Base-by-base conservation (phyloP, 2,329 filamentous ascomycete species). In the Sclerotinia glacialis region DNA sequence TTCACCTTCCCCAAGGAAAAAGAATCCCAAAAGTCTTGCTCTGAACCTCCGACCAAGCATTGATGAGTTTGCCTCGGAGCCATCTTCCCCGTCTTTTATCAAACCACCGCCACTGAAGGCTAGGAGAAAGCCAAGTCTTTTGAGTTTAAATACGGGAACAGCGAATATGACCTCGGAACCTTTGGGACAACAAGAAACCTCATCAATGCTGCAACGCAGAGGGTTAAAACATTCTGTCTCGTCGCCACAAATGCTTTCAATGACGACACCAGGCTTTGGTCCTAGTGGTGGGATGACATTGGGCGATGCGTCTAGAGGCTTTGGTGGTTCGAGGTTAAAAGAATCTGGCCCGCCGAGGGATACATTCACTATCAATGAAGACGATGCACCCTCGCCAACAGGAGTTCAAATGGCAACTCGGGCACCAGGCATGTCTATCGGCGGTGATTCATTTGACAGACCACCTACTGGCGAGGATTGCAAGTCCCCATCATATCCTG, bases 1-100 rank as follows among this genome's bases (percentile, higher is more conserved):
- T 26, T 89, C 87, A 28, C 87, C 89, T 9, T 87, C 86, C 4
- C 88, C 88, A 0, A 84, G 89, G 73, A 89, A 90, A 74, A 88
- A 90, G 67, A 95, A 95, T 75, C 89, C 93, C 79, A 95, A 95
- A 78, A 91, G 91, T 49, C 82, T 95, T 5, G 93, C 90, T 1
- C 90, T 95, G 55, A 90, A 93, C 73, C 87, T 83, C 64, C 89
- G 81, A 0, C 81, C 83, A 58, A 78, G 78, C 14, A 75, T 78
- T 58, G 78, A 79, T 47, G 78, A 82, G 11, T 79, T 83, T 73
- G 78, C 81, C 12, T 79, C 81, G 0, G 78, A 85, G 64, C 80
- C 83, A 14, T 86, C 88, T 0, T 89, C 91, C 50, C 89, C 91
- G 8, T 82, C 86, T 1, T 95, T 95, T 75, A 92, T 93, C 74